Base-by-base conservation (phyloP, 1,139 yeast genomes). In the Nadsonia commutata region DNA sequence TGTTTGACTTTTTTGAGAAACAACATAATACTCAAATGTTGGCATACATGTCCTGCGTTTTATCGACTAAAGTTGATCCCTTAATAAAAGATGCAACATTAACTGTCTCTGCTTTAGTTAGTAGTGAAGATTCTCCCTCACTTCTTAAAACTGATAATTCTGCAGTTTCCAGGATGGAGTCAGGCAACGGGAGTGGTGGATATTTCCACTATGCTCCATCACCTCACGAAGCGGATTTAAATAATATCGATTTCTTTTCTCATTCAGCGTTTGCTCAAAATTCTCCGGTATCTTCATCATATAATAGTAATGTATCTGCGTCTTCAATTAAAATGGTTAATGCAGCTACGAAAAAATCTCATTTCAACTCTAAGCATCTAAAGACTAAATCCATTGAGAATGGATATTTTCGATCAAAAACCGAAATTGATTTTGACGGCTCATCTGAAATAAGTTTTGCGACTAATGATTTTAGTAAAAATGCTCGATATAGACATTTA, bases 11-110 rank as follows among this genome's bases (percentile, higher is more conserved):
- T 52, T 86, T 80, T 55, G 93, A 80, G 53, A 61, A 55, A 37
- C 59, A 67, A 41, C 77, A 78, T 2, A 81, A 88, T 54, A 64
- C 84, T 19, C 97, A 88, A 58, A 85, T 88, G 95, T 66, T 90
- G 18, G 95, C 95, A 1, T 80, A 83, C 83, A 63, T 86, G 56
- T 76, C 93, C 2, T 84, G 95, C 61, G 71, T 85, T 2, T 52
- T 69, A 46, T 27, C 33, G 5, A 27, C 13, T 8, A 27, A 27
- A 4, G n/a, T 27, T 16, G 16, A 27, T 27, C 23, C 9, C 6
- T 9, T 21, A 9, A 6, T 9, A 6, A 9, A 9, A 3, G 16
- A 27, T 16, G 16, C 13, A 9, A 16, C 9, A 27, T 27, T 27
- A 16, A 27, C 33, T 4, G n/a, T 27, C 13, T 16, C 33, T 7